Percentiles rank a stretch among this genome's conserved stretches.
Conservation (phyloP, 1,284 basidiomycete species). For the Filobasidium uniguttulatum region DNA sequence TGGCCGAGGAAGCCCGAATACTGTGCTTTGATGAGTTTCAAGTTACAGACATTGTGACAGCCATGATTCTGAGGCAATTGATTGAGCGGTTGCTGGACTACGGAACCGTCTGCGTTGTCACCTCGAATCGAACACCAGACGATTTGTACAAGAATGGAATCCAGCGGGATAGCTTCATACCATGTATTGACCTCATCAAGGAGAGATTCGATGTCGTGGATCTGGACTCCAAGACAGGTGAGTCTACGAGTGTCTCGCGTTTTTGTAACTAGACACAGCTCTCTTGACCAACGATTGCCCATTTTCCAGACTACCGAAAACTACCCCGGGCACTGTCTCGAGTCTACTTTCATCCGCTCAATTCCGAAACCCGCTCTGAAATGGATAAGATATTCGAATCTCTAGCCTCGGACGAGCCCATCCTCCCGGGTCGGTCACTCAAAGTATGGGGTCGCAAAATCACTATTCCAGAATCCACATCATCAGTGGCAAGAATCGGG, state of each 20-base stretch:
- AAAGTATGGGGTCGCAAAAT: conserved; percentile 80
- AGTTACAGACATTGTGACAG: conserved; percentile 97
- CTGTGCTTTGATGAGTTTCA: conserved; percentile 83
- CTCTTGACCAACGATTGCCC: neutral
- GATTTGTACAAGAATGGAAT: conserved; percentile 99
- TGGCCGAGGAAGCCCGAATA: conserved; percentile 71
- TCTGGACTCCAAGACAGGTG: conserved; percentile 85
- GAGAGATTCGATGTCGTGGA: conserved; percentile 72
- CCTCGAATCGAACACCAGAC: conserved; percentile 94
- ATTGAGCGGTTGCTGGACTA: conserved; percentile 71
- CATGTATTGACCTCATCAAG: conserved; percentile 89
- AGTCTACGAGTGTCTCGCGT: conserved; percentile 14
- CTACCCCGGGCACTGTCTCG: conserved; percentile 77
- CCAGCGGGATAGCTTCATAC: conserved; percentile 89
- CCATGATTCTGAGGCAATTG: conserved; percentile 88
- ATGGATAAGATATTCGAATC: conserved; percentile 71
- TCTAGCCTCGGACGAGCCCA: conserved; percentile 29
- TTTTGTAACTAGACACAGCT: neutral
- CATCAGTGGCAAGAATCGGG: conserved; percentile 66
- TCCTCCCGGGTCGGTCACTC: conserved; percentile 31
- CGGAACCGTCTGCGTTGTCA: conserved; percentile 89
- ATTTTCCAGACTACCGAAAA: conserved; percentile 65
- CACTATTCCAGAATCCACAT: conserved; percentile 62
- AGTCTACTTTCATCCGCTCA: conserved; percentile 76
- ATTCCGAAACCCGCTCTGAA: conserved; percentile 45